phyloP scores from a whole-genome alignment of 1,284 basidiomycete species.

The Ganoderma sinense region DNA sequence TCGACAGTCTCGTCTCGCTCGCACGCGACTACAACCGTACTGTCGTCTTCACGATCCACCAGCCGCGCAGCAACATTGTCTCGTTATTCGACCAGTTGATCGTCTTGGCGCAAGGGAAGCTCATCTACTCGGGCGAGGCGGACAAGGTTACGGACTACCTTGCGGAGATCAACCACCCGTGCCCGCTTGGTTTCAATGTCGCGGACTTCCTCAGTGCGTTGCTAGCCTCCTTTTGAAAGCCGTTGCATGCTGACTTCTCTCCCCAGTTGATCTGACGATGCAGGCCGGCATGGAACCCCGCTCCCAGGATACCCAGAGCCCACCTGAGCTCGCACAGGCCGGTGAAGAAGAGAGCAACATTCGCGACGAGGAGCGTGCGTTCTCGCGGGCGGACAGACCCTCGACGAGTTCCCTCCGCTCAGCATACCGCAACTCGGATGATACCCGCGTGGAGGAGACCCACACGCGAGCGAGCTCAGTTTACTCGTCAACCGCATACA shows the following conservation, averaged over 20 bases:
- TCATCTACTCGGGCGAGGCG: constrained; percentile 86
- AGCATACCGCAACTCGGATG: constrained; percentile 15
- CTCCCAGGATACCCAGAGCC: constrained; percentile 47
- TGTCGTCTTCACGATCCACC: constrained; percentile 97
- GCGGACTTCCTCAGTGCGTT: constrained; percentile 91
- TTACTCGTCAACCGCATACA: constrained; percentile 56
- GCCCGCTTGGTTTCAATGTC: constrained; percentile 96
- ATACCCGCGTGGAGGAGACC: constrained; percentile 47
- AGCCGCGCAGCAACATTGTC: constrained; percentile 98
- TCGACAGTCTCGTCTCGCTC: constrained; percentile 87
- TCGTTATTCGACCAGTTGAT: constrained; percentile 93
- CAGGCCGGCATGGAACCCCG: constrained; percentile 64
- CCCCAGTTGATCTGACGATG: constrained; percentile 85
- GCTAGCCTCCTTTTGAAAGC: not conserved
- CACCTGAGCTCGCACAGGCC: constrained; percentile 39
- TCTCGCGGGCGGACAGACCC: constrained; percentile 39
- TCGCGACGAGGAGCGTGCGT: constrained; percentile 68
- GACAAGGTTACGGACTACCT: constrained; percentile 84
- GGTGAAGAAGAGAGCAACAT: constrained; percentile 50
- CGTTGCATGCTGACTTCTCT: constrained; percentile 4
- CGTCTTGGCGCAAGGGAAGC: constrained; percentile 84
- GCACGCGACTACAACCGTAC: constrained; percentile 94
- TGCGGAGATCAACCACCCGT: constrained; percentile 78
- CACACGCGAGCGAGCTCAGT: constrained; percentile 54
- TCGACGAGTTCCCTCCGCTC: constrained; percentile 48